A percentile compares a stretch with the other conserved stretches of the same genome.
Conservation (phyloP, 371 early-diverging fungal genomes). For the Rhizopus microsporus region DNA sequence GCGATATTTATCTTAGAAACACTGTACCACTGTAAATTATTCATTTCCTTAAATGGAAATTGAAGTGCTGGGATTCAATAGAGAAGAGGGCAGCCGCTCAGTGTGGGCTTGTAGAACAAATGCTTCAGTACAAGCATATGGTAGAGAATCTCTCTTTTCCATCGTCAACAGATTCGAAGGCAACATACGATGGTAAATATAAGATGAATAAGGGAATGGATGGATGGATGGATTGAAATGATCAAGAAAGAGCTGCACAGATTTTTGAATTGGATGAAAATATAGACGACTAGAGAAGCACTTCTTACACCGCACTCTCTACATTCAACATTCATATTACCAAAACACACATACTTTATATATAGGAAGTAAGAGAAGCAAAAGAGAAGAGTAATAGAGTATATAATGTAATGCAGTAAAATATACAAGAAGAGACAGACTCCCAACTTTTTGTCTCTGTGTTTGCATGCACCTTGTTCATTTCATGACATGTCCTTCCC, state of each 20-base stretch:
- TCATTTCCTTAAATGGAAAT: background rate
- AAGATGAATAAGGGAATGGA: background rate
- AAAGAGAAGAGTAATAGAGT: too few relatives aligned
- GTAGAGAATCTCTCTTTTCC: constrained; percentile 4
- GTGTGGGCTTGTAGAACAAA: background rate
- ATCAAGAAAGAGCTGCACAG: background rate
- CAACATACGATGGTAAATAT: constrained; percentile 4
- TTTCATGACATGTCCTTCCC: background rate
- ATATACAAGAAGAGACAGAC: too few relatives aligned
- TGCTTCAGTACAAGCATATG: background rate
- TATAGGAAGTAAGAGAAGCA: too few relatives aligned
- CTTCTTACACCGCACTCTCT: background rate
- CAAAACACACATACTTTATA: too few relatives aligned
- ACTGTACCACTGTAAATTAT: too few relatives aligned
- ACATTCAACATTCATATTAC: background rate
- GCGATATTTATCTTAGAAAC: too few relatives aligned
- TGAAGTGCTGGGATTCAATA: background rate
- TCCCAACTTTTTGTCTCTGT: too few relatives aligned
- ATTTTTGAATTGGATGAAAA: background rate
- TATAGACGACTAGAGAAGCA: background rate
- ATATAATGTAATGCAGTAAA: too few relatives aligned
- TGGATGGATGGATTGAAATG: constrained; percentile 6
- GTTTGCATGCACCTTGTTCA: background rate
- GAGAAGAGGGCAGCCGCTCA: background rate
- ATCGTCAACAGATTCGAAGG: constrained; percentile 5